Evolutionary conservation across 2,329 filamentous ascomycete genomes (phyloP).

Genomic region (Magnaporthales sp.): DNA sequence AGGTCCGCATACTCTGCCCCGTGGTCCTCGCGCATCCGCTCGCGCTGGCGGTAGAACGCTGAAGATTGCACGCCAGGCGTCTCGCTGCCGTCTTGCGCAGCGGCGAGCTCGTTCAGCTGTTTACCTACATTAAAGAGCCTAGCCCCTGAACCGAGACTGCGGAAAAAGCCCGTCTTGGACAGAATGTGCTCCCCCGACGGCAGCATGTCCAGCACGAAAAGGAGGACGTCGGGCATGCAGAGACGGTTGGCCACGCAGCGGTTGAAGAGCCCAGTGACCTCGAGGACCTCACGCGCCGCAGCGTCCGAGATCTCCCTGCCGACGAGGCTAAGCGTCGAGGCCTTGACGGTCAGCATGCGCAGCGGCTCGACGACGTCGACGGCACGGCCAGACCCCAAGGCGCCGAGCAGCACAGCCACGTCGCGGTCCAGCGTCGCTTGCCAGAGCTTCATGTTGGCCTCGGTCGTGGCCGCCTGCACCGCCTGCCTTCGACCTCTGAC

Average conservation of each 20-base stretch:
- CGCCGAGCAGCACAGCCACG: background rate
- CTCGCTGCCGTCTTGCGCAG: background rate
- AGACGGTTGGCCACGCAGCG: background rate
- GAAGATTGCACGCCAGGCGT: background rate
- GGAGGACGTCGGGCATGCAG: background rate
- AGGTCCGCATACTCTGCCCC: background rate
- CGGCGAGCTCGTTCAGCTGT: background rate
- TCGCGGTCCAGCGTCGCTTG: background rate
- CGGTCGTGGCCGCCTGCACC: background rate
- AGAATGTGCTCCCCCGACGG: background rate
- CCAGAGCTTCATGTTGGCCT: background rate
- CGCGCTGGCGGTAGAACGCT: background rate
- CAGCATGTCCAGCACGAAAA: background rate
- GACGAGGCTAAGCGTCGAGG: background rate
- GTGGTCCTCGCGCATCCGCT: background rate
- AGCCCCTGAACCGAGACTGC: background rate
- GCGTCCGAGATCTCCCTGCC: background rate
- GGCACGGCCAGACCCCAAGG: background rate
- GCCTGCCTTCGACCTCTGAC: background rate
- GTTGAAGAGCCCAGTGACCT: background rate
- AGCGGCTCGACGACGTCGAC: background rate
- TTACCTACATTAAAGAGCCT: background rate
- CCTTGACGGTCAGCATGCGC: background rate
- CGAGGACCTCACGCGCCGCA: background rate
- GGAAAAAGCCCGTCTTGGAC: background rate